These are phyloP conservation scores for Pythium volutum DNA, from an alignment of 352 stramenopile species.

Conservation along the genomic window DNA sequence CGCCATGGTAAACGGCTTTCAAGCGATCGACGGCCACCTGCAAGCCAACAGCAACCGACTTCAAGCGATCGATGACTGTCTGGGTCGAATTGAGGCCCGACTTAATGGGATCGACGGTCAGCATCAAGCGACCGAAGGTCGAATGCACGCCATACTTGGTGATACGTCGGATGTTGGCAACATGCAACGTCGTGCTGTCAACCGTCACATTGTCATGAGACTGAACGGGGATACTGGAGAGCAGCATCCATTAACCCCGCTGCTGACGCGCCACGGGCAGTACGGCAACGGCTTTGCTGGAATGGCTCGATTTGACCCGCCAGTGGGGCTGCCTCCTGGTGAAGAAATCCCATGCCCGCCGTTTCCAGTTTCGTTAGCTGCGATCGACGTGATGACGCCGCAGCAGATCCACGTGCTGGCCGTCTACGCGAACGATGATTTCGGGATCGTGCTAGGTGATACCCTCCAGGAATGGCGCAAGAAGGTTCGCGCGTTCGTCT, in stretches of 20 bases:
- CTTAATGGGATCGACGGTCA: too few species aligned
- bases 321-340: constrained; percentile 5
- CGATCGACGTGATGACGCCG: background rate
- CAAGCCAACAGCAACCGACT: too few species aligned
- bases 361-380: constrained; percentile 17
- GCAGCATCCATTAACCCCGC: background rate
- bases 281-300: background rate
- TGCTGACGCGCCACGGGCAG: background rate
- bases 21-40: too few species aligned
- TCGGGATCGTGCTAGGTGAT: constrained; percentile 7
- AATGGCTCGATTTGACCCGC: background rate
- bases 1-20: too few species aligned
- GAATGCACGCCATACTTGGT: background rate
- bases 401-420: constrained; percentile 12
- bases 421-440: constrained; percentile 12
- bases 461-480: background rate
- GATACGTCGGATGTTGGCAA: background rate
- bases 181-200: background rate
- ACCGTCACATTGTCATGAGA: background rate
- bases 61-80: too few species aligned
- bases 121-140: constrained; percentile 1
- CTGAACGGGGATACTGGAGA: background rate
- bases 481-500: background rate
- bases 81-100: too few species aligned
- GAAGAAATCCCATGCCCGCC: constrained; percentile 13